Base-by-base conservation (phyloP, 768 basidiomycete genomes). In the Lactifluus pinguis region DNA sequence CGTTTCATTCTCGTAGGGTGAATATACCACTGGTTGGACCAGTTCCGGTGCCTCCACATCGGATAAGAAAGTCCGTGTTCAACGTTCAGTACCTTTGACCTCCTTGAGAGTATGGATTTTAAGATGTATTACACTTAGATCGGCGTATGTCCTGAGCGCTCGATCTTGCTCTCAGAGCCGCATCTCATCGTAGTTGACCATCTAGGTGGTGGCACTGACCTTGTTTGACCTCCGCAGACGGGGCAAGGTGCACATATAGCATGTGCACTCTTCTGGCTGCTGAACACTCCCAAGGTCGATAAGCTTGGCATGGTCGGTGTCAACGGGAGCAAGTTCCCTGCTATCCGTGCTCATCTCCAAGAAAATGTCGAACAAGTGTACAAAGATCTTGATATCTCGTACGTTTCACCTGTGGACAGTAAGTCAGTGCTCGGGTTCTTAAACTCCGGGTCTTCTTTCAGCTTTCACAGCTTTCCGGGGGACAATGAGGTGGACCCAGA, bases 11-110 rank as follows among this genome's bases (percentile, higher is more conserved):
- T 41, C 29, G 4, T 55, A 82, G 84, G 89, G 90, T 47, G 91
- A 95, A 76, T 95, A 95, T 71, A 95, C 93, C 63, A 95, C 93
- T 54, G 93, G 94, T 71, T 95, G 90, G 89, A 92, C 90, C 10
- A 85, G 84, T 13, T 83, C 87, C 41, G 93, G 93, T n/a, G 91
- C 89, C 47, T 95, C 92, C 15, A 91, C 86, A 69, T 95, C 92
- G 6, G 94, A 95, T 76, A 95, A 95, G 76, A 97, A 93, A 80
- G 91, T 88, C 59, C 57, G 76, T 59, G 13, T 21, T 34, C 19
- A 39, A 14, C 7, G 2, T 17, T 49, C n/a, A 32, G 44, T n/a
- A 55, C 38, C 21, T 6, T 19, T 44, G 4, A n/a, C 25, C 51
- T 44, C 21, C 6, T 19, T 44, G 4, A n/a, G 30, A 38, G 25